phyloP scores from a whole-genome alignment of 768 basidiomycete species.

The Megacollybia marginata region DNA sequence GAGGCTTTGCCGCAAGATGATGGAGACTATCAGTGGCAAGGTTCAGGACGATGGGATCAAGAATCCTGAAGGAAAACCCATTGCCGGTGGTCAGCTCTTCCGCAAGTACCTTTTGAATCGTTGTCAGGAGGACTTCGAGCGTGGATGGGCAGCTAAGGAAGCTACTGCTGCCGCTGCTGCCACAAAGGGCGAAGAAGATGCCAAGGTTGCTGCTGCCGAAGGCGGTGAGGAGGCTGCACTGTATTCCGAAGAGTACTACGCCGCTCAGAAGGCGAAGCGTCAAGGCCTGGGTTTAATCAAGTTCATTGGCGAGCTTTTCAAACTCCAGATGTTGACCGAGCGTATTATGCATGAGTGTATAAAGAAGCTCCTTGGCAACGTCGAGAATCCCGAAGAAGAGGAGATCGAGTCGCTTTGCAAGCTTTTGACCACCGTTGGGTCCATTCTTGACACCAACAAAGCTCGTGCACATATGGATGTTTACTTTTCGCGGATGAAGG shows the following conservation, averaged over 20 bases:
- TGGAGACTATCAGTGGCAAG: constrained; percentile 83
- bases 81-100: constrained; percentile 91
- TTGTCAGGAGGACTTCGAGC: constrained; percentile 97
- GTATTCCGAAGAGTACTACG: constrained; percentile 94
- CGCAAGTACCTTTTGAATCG: constrained; percentile 93
- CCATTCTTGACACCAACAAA: constrained; percentile 72
- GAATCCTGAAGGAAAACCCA: constrained; percentile 77
- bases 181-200: constrained; percentile 77
- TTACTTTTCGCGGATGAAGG: constrained; percentile 88
- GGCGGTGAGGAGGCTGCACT: constrained; percentile 64
- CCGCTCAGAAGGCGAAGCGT: constrained; percentile 94
- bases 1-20: constrained; percentile 88
- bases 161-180: constrained; percentile 81
- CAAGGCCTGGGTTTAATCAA: constrained; percentile 95
- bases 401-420: constrained; percentile 96
- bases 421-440: constrained; percentile 83
- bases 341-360: constrained; percentile 99
- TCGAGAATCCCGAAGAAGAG: constrained; percentile 94
- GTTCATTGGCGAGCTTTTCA: constrained; percentile 98
- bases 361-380: constrained; percentile 89
- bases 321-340: constrained; percentile 96
- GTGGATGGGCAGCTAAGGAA: constrained; percentile 89
- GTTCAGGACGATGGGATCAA: constrained; percentile 87
- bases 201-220: constrained; percentile 56
- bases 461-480: constrained; percentile 84